phyloP scores from a whole-genome alignment of 2,329 filamentous ascomycete genomes.

The Fusarium oxysporum region DNA sequence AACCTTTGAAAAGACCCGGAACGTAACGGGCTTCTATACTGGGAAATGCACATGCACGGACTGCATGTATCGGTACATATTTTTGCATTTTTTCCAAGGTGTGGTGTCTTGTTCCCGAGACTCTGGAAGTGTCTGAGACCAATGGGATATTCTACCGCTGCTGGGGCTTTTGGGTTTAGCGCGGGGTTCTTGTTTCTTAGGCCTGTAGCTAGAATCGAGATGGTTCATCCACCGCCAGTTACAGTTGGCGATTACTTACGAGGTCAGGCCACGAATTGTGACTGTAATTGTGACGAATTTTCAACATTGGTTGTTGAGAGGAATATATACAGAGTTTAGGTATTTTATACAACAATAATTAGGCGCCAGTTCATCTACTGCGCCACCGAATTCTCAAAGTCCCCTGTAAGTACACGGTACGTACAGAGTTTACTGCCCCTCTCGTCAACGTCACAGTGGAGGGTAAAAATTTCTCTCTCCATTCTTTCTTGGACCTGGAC shows the following conservation, averaged over 20 bases:
- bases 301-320: neutral
- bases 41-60: neutral
- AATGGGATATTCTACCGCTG: conserved; percentile 22
- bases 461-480: conserved; percentile 39
- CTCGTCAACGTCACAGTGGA: conserved; percentile 45
- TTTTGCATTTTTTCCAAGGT: neutral
- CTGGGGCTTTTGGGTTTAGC: conserved; percentile 26
- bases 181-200: conserved; percentile 12
- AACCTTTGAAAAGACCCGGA: conserved; percentile 4
- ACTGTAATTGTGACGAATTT: neutral
- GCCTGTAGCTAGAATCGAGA: conserved; percentile 9
- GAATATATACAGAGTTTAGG: neutral
- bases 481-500: conserved; percentile 1
- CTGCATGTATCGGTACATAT: neutral
- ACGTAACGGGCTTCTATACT: neutral
- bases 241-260: conserved; percentile 1
- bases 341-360: neutral
- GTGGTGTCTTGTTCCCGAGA: conserved; percentile 15
- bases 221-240: conserved; percentile 35
- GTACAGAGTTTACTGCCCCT: conserved; percentile 25
- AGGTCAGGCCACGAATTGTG: conserved; percentile 8
- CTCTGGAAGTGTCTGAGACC: conserved; percentile 22
- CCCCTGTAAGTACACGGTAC: conserved; percentile 3
- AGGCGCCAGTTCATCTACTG: conserved; percentile 6
- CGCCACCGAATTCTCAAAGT: conserved; percentile 9